These are phyloP conservation scores for Oryza meyeriana DNA, from an alignment of 176 grass and related monocot genomes.

Conservation along the genomic window DNA sequence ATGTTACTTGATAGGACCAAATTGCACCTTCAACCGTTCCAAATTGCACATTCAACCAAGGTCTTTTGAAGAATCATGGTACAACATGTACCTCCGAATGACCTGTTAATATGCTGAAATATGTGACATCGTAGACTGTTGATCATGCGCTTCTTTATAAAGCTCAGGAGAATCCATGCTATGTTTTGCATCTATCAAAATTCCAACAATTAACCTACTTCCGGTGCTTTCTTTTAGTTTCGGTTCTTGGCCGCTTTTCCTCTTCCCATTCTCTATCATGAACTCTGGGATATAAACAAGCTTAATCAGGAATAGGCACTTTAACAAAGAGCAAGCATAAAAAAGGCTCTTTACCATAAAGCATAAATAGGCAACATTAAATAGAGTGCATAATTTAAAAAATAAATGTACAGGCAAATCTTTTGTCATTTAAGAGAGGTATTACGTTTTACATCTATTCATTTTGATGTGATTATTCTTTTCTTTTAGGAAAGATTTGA, in stretches of 20 bases:
- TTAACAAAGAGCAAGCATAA: not conserved
- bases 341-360: not conserved
- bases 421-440: not conserved
- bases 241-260: conserved; percentile 79
- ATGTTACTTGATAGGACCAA: not conserved
- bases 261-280: conserved; percentile 96
- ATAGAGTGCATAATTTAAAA: not conserved
- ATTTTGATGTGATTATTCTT: not conserved
- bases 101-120: not conserved
- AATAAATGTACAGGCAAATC: not conserved
- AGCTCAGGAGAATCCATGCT: not conserved
- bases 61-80: not conserved
- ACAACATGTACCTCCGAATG: not conserved
- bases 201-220: conserved; percentile 49
- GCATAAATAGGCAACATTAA: too few species aligned
- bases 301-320: conserved; percentile 3
- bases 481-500: too few species aligned
- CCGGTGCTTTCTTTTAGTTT: conserved; percentile 91
- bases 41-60: not conserved
- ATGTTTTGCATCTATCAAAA: not conserved
- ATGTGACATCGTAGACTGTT: not conserved
- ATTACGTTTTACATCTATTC: not conserved
- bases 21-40: not conserved
- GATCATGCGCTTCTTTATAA: not conserved
- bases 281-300: conserved; percentile 50